Evolutionary conservation across 2,329 filamentous ascomycete genomes (phyloP).

Genomic region (Endothia cerciana): DNA sequence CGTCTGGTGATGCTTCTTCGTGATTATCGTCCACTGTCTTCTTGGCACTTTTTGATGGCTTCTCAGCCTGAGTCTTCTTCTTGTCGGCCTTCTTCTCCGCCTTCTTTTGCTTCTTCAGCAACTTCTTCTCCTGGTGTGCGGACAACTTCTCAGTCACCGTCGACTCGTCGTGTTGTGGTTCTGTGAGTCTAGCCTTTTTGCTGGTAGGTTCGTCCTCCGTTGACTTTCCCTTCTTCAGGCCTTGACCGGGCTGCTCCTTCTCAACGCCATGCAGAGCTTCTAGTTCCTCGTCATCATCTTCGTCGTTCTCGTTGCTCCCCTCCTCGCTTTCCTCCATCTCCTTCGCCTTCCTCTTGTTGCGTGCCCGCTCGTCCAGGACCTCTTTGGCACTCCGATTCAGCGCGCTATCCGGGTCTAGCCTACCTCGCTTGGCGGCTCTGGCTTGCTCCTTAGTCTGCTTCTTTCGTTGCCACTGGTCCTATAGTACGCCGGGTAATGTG

Average conservation of each 20-base stretch:
- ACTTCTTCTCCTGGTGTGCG: slow-evolving; percentile 28
- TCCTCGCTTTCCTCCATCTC: slow-evolving; percentile 59
- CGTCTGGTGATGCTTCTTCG: slow-evolving; percentile 49
- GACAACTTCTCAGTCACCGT: slow-evolving; percentile 31
- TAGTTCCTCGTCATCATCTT: slow-evolving; percentile 45
- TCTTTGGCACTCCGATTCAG: slow-evolving; percentile 84
- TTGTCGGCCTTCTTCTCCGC: slow-evolving; percentile 33
- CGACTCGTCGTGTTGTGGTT: slow-evolving; percentile 31
- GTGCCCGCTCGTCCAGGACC: slow-evolving; percentile 79
- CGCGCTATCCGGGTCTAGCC: slow-evolving; percentile 87
- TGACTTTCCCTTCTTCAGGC: slow-evolving; percentile 55
- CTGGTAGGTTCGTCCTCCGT: slow-evolving; percentile 49
- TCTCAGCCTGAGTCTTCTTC: slow-evolving; percentile 31
- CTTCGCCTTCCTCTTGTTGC: slow-evolving; percentile 80
- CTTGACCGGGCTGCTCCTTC: slow-evolving; percentile 65
- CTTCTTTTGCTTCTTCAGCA: slow-evolving; percentile 34
- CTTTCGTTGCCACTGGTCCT: slow-evolving; percentile 94
- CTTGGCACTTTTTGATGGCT: slow-evolving; percentile 11
- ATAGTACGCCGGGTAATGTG: slow-evolving; percentile 27
- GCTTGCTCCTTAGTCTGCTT: slow-evolving; percentile 95
- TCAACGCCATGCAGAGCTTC: slow-evolving; percentile 57
- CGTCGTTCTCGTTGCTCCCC: slow-evolving; percentile 49
- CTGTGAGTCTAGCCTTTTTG: slow-evolving; percentile 56
- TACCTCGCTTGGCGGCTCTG: slow-evolving; percentile 79
- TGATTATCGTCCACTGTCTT: slow-evolving; percentile 29